A percentile compares a stretch with the other conserved stretches of the same genome.
phyloP scores from a whole-genome alignment of 2,329 filamentous ascomycete genomes.

The Fusarium beomiforme region DNA sequence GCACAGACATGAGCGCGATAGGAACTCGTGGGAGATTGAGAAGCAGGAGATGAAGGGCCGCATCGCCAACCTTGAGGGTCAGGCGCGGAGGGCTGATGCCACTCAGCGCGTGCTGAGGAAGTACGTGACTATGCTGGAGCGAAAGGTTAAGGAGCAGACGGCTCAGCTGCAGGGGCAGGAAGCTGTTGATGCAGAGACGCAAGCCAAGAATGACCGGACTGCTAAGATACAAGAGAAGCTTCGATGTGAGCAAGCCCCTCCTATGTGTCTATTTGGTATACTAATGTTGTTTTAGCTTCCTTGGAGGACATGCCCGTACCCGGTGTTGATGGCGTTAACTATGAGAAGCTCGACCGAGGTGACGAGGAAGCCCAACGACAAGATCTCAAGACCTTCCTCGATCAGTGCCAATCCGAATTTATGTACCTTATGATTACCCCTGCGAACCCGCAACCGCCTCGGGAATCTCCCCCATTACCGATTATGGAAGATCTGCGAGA shows the following conservation, averaged over 20 bases:
- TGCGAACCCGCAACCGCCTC: conserved; percentile 71
- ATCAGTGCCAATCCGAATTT: conserved; percentile 72
- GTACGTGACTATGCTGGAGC: conserved; percentile 89
- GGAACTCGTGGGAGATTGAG: conserved; percentile 99
- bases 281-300: conserved; percentile 49
- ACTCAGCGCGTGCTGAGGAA: conserved; percentile 89
- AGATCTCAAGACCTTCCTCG: conserved; percentile 69
- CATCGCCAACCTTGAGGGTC: conserved; percentile 93
- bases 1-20: conserved; percentile 97
- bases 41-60: conserved; percentile 98
- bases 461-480: conserved; percentile 68
- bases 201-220: conserved; percentile 62
- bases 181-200: conserved; percentile 51
- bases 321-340: conserved; percentile 58
- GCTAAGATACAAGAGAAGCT: conserved; percentile 67
- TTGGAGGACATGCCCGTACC: conserved; percentile 55
- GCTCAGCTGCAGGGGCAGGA: conserved; percentile 68
- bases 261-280: not conserved
- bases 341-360: conserved; percentile 52
- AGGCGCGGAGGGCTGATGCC: conserved; percentile 85
- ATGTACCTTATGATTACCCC: conserved; percentile 75
- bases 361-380: conserved; percentile 63
- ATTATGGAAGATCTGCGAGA: conserved; percentile 69
- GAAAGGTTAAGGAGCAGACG: conserved; percentile 85
- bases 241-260: conserved; percentile 54